Base-by-base conservation (phyloP, 2,329 filamentous ascomycete genomes). In the Aspergillus caelatus region DNA sequence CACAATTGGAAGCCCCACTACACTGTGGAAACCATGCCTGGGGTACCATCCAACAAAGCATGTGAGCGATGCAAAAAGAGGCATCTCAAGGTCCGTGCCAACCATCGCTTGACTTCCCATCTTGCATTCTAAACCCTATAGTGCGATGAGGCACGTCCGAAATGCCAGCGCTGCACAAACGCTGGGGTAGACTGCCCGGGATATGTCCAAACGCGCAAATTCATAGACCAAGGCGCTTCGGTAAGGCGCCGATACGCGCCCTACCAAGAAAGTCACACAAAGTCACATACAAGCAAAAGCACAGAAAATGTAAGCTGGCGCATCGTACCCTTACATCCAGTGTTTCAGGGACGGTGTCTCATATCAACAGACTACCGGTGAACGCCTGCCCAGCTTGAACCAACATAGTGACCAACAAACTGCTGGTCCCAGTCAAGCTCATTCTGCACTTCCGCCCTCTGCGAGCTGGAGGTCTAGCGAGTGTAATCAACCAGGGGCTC, bases 151-250 rank as follows among this genome's bases (percentile, higher is more conserved):
- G 71, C 72, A 48, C 74, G 78, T 9, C 77, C 78, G 6, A 70
- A 72, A 16, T 80, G 78, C 60, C 74, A 76, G 60, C 74, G 77
- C 23, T 80, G 78, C 63, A 69, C 69, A 32, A 70, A 72, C 53
- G 74, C 78, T 8, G 77, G 77, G 14, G 73, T 77, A 28, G 72
- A 79, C 58, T 80, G 78, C 53, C 77, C 78, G 0, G 78, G 78
- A n/a, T 80, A 79, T 72, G 74, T 79, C 23, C 76, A 79, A 59
- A 79, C 74, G 26, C 77, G 78, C 61, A 80, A 80, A 50, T 80
- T 80, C 61, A 78, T 80, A 54, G 78, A 80, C 58, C 77, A 80
- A 61, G 78, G 78, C 7, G 75, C 77, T 26, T 77, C 77, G 21
- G 76, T 80, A 28, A 73, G 78, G 55, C 75, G 75, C 19, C 71